A percentile compares a stretch with the other conserved stretches of the same genome.
Conservation (phyloP, 345 rosid species). For the Euphorbia tirucalli region DNA sequence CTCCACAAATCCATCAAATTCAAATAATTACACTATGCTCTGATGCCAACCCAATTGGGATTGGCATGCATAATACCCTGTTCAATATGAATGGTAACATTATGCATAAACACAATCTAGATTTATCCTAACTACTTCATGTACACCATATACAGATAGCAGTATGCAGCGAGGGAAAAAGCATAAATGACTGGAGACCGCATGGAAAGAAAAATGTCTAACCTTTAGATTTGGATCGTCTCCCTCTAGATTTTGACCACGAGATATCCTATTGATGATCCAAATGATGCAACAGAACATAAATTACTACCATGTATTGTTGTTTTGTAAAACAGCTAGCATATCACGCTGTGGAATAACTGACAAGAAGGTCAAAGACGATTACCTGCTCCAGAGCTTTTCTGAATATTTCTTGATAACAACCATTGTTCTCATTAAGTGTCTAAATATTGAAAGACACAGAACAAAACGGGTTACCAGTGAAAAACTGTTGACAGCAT, state of each 20-base stretch:
- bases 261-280: conserved; percentile 36
- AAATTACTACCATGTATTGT: conserved; percentile 5
- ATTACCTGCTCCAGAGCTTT: conserved; percentile 48
- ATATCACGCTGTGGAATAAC: too few relatives aligned
- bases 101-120: not conserved
- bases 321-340: too few relatives aligned
- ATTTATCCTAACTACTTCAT: not conserved
- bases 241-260: conserved; percentile 25
- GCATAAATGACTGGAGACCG: not conserved
- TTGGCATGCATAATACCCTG: too few relatives aligned
- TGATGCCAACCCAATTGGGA: too few relatives aligned
- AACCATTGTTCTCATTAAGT: conserved; percentile 40
- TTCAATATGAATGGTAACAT: too few relatives aligned
- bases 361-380: not conserved
- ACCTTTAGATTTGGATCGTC: conserved; percentile 40
- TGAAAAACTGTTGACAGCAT: not conserved
- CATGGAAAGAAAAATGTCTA: conserved; percentile 13
- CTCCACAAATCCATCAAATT: too few relatives aligned
- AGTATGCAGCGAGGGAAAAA: not conserved
- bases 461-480: not conserved
- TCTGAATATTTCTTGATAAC: conserved; percentile 31
- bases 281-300: conserved; percentile 17
- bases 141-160: not conserved
- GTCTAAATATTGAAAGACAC: conserved; percentile 26
- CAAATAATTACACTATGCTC: too few relatives aligned